phyloP scores from a whole-genome alignment of 345 rosid species.

The Lumnitzera racemosa region DNA sequence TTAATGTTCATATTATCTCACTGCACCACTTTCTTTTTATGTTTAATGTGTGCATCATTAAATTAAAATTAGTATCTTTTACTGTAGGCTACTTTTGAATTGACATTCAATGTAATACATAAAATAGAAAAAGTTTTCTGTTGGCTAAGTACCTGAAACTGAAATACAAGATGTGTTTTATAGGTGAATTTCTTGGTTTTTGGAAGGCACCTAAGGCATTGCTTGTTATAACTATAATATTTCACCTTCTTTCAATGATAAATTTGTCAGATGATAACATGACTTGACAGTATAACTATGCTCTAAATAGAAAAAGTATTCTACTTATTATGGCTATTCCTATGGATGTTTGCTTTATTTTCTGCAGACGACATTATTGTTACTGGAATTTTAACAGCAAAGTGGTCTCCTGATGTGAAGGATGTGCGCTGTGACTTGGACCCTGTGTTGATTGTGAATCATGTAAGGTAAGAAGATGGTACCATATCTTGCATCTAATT shows the following conservation, averaged over 20 bases:
- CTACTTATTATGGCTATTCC: background rate
- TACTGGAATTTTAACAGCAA: constrained; percentile 81
- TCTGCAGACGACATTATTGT: constrained; percentile 78
- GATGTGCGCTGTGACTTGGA: constrained; percentile 96
- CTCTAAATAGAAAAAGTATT: too few relatives aligned
- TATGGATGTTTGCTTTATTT: background rate
- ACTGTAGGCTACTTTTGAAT: background rate
- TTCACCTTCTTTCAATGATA: too few relatives aligned
- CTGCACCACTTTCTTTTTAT: constrained; percentile 3
- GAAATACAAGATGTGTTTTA: too few relatives aligned
- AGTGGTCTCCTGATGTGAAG: constrained; percentile 90
- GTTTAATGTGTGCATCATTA: background rate
- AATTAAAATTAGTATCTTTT: background rate
- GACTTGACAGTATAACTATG: too few relatives aligned
- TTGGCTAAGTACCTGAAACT: too few relatives aligned
- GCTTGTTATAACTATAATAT: too few relatives aligned
- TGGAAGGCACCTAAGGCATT: too few relatives aligned
- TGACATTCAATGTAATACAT: too few relatives aligned
- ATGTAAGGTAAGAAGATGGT: constrained; percentile 52
- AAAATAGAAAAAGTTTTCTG: too few relatives aligned
- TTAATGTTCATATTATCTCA: constrained; percentile 19
- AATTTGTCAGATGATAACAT: too few relatives aligned
- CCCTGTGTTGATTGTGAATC: constrained; percentile 75
- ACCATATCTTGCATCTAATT: background rate
- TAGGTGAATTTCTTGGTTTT: too few relatives aligned